Conservation (phyloP, 257 asterid genomes). For the Solanum chmielewskii region DNA sequence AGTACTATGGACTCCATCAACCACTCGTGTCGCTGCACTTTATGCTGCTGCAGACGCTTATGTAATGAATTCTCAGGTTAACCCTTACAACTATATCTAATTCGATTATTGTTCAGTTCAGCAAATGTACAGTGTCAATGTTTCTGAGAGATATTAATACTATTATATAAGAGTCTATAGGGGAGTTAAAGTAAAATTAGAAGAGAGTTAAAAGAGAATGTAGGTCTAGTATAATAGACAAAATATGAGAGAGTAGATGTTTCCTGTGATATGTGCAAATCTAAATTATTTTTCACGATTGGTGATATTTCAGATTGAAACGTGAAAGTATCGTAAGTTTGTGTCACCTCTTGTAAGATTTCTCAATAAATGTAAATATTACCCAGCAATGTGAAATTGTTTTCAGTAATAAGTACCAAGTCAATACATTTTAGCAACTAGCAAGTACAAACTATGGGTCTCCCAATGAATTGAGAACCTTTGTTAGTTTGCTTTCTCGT, state of each 20-base stretch:
- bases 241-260: not conserved
- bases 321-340: not conserved
- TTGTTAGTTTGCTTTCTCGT: not conserved
- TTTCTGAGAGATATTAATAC: not conserved
- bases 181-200: not conserved
- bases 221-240: not conserved
- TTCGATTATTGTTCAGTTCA: not conserved
- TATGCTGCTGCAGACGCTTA: slow-evolving; percentile 94
- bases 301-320: not conserved
- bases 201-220: not conserved
- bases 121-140: not conserved
- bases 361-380: not conserved
- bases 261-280: not conserved
- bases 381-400: not conserved
- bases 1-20: slow-evolving; percentile 94
- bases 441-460: not conserved
- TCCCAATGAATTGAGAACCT: not conserved
- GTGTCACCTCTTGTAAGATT: not conserved
- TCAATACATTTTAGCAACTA: not conserved
- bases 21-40: slow-evolving; percentile 87
- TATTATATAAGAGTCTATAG: not conserved
- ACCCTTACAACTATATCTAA: not conserved
- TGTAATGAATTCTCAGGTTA: slow-evolving; percentile 96
- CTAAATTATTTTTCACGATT: not conserved
- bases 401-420: not conserved